Conservation (phyloP, 352 stramenopile genomes). For the Phytophthora capsici region DNA sequence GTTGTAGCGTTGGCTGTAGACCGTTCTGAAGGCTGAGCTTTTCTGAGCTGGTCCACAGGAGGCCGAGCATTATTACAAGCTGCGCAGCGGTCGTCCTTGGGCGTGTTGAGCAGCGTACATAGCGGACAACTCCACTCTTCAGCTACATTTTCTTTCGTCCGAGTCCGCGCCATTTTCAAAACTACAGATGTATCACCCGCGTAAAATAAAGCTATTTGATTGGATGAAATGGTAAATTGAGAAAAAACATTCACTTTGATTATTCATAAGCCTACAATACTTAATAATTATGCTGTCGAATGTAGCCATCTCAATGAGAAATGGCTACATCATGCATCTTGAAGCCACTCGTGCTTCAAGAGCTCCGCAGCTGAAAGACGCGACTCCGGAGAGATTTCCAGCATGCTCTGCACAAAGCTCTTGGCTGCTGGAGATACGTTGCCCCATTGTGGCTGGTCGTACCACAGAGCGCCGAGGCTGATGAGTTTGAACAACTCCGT, state of each 20-base stretch:
- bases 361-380: slow-evolving; percentile 63
- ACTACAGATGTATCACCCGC: slow-evolving; percentile 15
- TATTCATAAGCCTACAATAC: slow-evolving; percentile 21
- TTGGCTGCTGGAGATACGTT: slow-evolving; percentile 81
- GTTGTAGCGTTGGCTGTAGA: slow-evolving; percentile 6
- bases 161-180: slow-evolving; percentile 45
- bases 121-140: slow-evolving; percentile 73
- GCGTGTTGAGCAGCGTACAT: slow-evolving; percentile 71
- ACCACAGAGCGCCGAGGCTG: slow-evolving; percentile 91
- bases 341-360: slow-evolving; percentile 64
- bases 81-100: slow-evolving; percentile 49
- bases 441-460: slow-evolving; percentile 89
- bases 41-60: not conserved
- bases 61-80: slow-evolving; percentile 60
- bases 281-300: slow-evolving; percentile 20
- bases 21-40: slow-evolving; percentile 3
- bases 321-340: slow-evolving; percentile 36
- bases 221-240: slow-evolving; percentile 2
- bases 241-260: not conserved
- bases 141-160: not conserved
- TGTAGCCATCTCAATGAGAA: slow-evolving; percentile 10
- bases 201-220: slow-evolving; percentile 15
- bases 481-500: slow-evolving; percentile 83
- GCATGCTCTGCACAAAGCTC: slow-evolving; percentile 87
- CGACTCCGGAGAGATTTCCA: slow-evolving; percentile 85